Conservation (phyloP, 352 stramenopile species). For the Globisporangium parvum region DNA sequence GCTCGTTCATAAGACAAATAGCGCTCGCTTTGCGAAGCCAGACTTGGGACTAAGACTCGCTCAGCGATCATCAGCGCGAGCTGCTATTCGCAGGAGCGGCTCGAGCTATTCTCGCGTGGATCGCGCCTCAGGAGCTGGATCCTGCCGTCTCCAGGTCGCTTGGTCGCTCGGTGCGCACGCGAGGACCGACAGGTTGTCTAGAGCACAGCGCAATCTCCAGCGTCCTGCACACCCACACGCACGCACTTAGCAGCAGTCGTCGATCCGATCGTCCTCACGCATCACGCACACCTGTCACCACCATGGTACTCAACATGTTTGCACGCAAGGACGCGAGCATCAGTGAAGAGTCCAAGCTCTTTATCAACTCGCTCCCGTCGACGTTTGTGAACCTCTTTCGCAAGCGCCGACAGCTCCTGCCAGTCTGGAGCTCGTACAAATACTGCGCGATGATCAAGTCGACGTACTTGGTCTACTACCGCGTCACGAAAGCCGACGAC, state of each 20-base stretch:
- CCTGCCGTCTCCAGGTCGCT: background rate
- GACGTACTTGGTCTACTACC: slow-evolving; percentile 80
- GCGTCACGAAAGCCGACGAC: slow-evolving; percentile 57
- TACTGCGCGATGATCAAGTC: slow-evolving; percentile 88
- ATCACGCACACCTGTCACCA: background rate
- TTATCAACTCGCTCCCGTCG: slow-evolving; percentile 79
- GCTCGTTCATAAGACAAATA: no score
- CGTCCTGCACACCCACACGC: background rate
- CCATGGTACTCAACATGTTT: slow-evolving; percentile 81
- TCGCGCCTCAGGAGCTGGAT: background rate
- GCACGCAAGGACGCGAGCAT: slow-evolving; percentile 56
- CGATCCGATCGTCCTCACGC: no score
- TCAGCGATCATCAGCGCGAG: no score
- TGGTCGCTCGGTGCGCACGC: background rate
- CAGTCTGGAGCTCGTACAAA: slow-evolving; percentile 79
- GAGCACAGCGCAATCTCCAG: background rate
- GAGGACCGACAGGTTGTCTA: background rate
- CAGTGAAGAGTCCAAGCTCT: slow-evolving; percentile 76
- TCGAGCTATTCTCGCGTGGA: background rate
- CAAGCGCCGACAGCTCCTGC: slow-evolving; percentile 75
- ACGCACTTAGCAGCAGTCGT: no score
- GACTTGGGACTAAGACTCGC: no score
- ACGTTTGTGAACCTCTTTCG: slow-evolving; percentile 83
- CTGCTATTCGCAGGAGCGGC: no score
- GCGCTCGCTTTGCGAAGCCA: no score